Base-by-base conservation (phyloP, 208 protist genomes). In the Vickermania ingenoplastis region DNA sequence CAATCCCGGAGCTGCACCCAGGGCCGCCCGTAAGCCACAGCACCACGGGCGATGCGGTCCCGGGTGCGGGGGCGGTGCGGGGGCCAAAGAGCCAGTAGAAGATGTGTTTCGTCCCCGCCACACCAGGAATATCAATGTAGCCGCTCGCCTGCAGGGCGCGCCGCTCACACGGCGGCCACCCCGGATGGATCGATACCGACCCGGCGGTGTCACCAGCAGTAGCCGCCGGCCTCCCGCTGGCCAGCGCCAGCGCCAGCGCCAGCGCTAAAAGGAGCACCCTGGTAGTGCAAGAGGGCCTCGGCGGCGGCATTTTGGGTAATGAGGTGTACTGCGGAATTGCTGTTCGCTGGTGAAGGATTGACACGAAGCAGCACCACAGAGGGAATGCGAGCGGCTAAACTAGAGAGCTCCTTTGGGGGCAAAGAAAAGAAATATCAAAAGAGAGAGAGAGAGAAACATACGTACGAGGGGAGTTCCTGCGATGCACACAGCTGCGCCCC, bases 1-100 rank as follows among this genome's bases (percentile, higher is more conserved):
- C 88, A 24, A 95, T 55, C 7, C 30, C 48, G 11, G 78, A 84
- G 62, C 77, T 83, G 74, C 87, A 95, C 48, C 94, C 94, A 1
- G 94, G 92, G 23, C 94, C 92, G 52, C 94, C 94, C 22, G 80
- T 91, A 63, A 97, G 72, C 87, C 89, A 97, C 25, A 97, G 24
- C 4, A 97, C 65, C 45, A 95, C 67, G 5, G 90, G 90, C 14
- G 71, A 58, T 41, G 29, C 23, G 14, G 27, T 60, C 53, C 68
- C 86, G 48, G 63, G 72, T 17, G 61, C 54, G 1, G 84, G 75
- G 30, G 48, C 57, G 52, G 69, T 28, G 25, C 84, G 75, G 5
- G 79, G 73, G 21, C 74, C 73, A 57, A 96, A 95, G 51, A 83
- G 63, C 91, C 93, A 97, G 77, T 91, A 97, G 67, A 97, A 97